Conservation (phyloP, 1,284 basidiomycete species). For the Cutaneotrichosporon curvatum region DNA sequence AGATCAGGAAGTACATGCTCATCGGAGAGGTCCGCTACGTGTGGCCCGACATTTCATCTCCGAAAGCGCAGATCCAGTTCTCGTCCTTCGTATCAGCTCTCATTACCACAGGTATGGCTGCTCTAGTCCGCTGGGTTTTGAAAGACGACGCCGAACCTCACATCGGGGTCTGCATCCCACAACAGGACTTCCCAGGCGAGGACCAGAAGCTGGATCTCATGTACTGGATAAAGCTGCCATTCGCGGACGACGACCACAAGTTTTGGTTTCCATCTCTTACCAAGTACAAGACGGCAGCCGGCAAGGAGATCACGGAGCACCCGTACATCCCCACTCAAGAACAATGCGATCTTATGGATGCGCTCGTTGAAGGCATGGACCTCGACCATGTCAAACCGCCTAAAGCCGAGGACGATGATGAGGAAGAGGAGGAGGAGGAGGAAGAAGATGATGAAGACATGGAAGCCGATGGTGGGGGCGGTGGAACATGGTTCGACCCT, state of each 20-base stretch:
- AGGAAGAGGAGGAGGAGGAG: constrained; percentile 15
- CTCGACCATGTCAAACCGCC: constrained; percentile 54
- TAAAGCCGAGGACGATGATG: constrained; percentile 17
- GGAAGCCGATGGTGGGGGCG: constrained; percentile 28
- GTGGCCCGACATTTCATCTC: constrained; percentile 64
- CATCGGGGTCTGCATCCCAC: constrained; percentile 68
- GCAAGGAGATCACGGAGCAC: constrained; percentile 65
- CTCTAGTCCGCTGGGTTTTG: constrained; percentile 72
- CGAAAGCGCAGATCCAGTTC: constrained; percentile 71
- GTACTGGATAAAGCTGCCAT: constrained; percentile 81
- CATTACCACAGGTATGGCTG: constrained; percentile 58
- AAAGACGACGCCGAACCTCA: constrained; percentile 70
- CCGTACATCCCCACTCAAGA: constrained; percentile 73
- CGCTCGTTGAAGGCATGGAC: constrained; percentile 79
- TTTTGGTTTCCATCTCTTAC: constrained; percentile 80
- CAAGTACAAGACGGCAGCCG: constrained; percentile 65
- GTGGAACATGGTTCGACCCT: constrained; percentile 66
- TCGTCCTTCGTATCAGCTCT: constrained; percentile 81
- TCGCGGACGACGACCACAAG: constrained; percentile 83
- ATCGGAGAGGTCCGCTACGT: constrained; percentile 86
- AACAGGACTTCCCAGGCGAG: constrained; percentile 48
- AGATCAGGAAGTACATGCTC: constrained; percentile 72
- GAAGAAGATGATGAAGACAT: constrained; percentile 10
- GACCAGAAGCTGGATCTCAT: constrained; percentile 63
- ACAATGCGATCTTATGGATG: constrained; percentile 73